Percentiles rank a stretch among this genome's conserved stretches.
These are phyloP conservation scores for Curvularia sp. DNA, from an alignment of 2,329 filamentous ascomycete genomes.

Conservation along the genomic window DNA sequence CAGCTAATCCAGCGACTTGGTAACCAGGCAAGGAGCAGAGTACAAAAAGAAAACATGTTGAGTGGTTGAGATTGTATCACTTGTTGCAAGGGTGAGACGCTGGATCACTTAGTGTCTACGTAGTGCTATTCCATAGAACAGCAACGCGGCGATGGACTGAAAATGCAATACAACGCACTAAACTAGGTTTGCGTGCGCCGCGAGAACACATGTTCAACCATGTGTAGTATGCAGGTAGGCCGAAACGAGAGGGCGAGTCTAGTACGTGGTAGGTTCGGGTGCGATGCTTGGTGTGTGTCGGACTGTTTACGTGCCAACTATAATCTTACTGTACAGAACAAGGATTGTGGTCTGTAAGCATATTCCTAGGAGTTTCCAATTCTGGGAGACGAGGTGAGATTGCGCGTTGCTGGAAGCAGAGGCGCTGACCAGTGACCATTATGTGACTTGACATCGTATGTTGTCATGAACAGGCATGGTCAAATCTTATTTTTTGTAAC, in stretches of 20 bases:
- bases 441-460: background rate
- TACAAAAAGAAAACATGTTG: no score
- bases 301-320: constrained; percentile 3
- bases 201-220: constrained; percentile 13
- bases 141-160: background rate
- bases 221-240: background rate
- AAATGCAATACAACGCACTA: background rate
- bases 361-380: background rate
- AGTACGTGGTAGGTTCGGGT: no score
- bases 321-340: background rate
- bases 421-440: background rate
- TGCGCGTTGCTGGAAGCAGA: background rate
- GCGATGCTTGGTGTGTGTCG: constrained; percentile 3
- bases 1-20: no score
- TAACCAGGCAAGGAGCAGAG: no score
- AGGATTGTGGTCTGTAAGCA: background rate
- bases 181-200: background rate
- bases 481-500: constrained; percentile 1
- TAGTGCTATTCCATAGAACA: no score
- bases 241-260: background rate
- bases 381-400: background rate
- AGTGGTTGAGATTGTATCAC: no score
- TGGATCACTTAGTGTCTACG: no score
- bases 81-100: no score
- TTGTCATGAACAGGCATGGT: background rate